phyloP scores from a whole-genome alignment of 2,329 filamentous ascomycete species.

The Aspergillus flavus region DNA sequence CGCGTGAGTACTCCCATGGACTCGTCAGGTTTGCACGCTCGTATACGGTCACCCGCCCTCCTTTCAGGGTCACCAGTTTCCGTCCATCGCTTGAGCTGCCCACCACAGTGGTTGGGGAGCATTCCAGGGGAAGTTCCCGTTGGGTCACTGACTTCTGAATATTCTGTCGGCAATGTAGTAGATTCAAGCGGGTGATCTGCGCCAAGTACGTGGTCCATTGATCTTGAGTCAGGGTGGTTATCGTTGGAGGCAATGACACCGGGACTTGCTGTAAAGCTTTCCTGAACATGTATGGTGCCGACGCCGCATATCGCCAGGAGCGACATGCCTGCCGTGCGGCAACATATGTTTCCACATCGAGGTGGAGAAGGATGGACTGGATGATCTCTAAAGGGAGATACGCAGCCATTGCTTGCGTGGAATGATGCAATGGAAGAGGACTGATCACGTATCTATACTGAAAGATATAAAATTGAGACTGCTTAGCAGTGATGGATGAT shows the following conservation, averaged over 20 bases:
- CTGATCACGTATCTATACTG: background rate
- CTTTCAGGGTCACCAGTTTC: conserved; percentile 16
- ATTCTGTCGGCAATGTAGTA: conserved; percentile 14
- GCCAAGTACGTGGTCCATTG: conserved; percentile 22
- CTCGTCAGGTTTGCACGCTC: background rate
- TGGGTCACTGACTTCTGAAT: conserved; percentile 14
- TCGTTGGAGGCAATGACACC: conserved; percentile 11
- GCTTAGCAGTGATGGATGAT: conserved; percentile 1
- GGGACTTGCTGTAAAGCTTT: conserved; percentile 17
- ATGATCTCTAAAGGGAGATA: conserved; percentile 24
- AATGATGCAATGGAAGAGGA: background rate
- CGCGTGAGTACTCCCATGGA: conserved; percentile 13
- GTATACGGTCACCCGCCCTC: conserved; percentile 16
- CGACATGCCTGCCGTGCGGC: conserved; percentile 21
- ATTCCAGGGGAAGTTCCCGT: conserved; percentile 12
- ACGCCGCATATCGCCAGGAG: conserved; percentile 21
- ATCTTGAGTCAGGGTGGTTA: conserved; percentile 10
- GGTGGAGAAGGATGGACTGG: conserved; percentile 21
- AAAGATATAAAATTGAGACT: background rate
- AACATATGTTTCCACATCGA: conserved; percentile 21
- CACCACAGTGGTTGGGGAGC: conserved; percentile 13
- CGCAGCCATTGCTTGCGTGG: conserved; percentile 6
- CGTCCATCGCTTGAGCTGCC: conserved; percentile 14
- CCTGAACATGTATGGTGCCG: conserved; percentile 19
- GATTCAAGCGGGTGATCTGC: conserved; percentile 19